Evolutionary conservation across 768 basidiomycete genomes (phyloP), one percentile per base, ranked within the genome.

Genomic region (Xanthoconium purpureum): DNA sequence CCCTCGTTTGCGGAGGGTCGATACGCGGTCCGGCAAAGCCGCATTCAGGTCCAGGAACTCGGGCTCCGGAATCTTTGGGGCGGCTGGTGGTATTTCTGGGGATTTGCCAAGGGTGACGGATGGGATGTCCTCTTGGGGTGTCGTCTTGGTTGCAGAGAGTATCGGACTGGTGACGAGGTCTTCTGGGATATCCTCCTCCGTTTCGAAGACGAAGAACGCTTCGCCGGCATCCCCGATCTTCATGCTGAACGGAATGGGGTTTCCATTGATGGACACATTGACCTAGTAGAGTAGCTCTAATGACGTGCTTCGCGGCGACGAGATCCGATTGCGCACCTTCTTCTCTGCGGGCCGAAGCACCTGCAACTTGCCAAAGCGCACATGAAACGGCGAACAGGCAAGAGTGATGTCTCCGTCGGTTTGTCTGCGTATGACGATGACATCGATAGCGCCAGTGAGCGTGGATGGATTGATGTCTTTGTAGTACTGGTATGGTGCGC

Each of bases 151-250:
- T 10, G 89, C 83, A 58, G 85, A 78, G 14, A 96, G 82, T 24
- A 99, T 75, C 28, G 97, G 97, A 73, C 90, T 93, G 0, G 97
- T 99, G 60, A 94, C 89, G 58, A 99, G 84, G 69, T 94, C 91
- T 46, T 84, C 88, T 4, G 97, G 96, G 32, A 98, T 87, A 56
- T 98, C 94, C 38, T 88, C 91, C 39, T 95, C 91, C 1, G 96
- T 98, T 73, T 99, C 96, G 62, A 98, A 93, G 39, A 99, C 89
- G 66, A 98, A 98, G 79, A 98, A 99, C 0, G 95, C 97, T 74
- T 99, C 97, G 6, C 97, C 97, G 2, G 97, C 94, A 56, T 98
- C 97, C 39, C 94, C 95, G 58, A 98, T 94, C 79, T 99, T 98
- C 97, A 99, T 99, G 71, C 81, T 82, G 72, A 91, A 98, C 0